Base-by-base conservation (phyloP, 768 basidiomycete genomes). In the Pulveroboletus sp. region DNA sequence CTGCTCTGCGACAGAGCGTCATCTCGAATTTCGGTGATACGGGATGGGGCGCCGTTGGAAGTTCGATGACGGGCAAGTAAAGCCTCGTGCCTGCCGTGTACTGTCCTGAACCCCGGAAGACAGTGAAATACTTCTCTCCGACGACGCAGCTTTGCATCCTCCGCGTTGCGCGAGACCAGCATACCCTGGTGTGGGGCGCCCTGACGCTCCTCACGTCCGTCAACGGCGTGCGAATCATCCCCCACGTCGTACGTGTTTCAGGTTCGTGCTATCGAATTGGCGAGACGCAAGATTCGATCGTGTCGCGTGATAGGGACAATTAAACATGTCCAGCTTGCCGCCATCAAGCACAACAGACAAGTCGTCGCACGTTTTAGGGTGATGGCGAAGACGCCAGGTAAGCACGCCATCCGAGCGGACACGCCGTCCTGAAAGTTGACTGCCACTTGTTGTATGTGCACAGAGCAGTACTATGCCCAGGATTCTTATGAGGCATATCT, bases 71-170 rank as follows among this genome's bases (percentile, higher is more conserved):
- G 18, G 84, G 91, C 88, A 50, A 38, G 78, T 69, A 1, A 3
- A 9, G 9, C 0, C 5, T 2, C 15, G 4, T 44, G 46, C 10
- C 21, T 36, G n/a, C 13, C 8, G 13, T 1, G 26, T 14, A 8
- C 11, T 2, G 6, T 43, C 14, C 15, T 57, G 36, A 63, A 32
- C 4, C 13, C 4, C 17, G 28, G 2, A 9, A 6, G 30, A 38
- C 58, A 93, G 93, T 94, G 49, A 91, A 93, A 66, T 94, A 94
- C 59, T 89, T 83, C 57, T 93, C 92, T 0, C 86, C 90, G 0
- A 77, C 77, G 13, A 94, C 91, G 3, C 83, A 84, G 55, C 73
- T 93, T 0, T 89, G 86, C 58, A 93, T 95, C 61, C 79, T 94
- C 38, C 86, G 92, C 38, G 87, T 93, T 27, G 85, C 85, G 28